These are phyloP conservation scores for Ulota crispa DNA, from an alignment of 225 moss, liverwort and hornwort species.

Conservation along the genomic window DNA sequence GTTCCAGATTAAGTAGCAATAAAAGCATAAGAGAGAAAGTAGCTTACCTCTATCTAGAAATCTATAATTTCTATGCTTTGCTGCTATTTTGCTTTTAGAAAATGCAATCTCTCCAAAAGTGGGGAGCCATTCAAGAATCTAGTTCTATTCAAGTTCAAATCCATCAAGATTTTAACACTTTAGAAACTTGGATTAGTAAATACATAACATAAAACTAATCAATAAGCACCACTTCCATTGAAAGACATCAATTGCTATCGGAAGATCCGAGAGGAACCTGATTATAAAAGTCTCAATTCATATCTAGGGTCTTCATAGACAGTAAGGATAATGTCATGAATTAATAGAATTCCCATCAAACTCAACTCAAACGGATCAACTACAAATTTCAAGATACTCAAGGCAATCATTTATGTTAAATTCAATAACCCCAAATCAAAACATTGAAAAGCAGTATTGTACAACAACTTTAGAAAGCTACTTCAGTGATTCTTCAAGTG, in stretches of 20 bases:
- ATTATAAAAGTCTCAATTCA: not conserved
- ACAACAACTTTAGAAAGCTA: not conserved
- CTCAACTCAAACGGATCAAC: not conserved
- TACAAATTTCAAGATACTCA: not conserved
- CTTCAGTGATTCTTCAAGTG: not conserved
- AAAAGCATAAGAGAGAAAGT: constrained; percentile 9
- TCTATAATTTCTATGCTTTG: constrained; percentile 49
- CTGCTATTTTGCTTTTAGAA: constrained; percentile 32
- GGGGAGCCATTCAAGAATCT: not conserved
- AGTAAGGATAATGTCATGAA: too few species aligned
- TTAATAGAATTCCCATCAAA: not conserved
- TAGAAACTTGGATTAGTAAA: not conserved
- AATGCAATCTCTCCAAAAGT: constrained; percentile 1
- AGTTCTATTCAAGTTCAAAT: too few species aligned
- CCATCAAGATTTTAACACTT: not conserved
- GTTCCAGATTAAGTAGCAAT: not conserved
- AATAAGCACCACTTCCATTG: not conserved
- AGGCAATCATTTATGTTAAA: not conserved
- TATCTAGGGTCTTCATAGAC: not conserved
- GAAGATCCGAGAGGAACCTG: not conserved
- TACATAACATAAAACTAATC: not conserved
- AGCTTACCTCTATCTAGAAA: constrained; percentile 53
- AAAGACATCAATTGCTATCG: not conserved
- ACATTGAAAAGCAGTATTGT: too few species aligned
- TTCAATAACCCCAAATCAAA: not conserved